Evolutionary conservation across 306 rosid genomes (phyloP).

Genomic region (Albizia julibrissin): DNA sequence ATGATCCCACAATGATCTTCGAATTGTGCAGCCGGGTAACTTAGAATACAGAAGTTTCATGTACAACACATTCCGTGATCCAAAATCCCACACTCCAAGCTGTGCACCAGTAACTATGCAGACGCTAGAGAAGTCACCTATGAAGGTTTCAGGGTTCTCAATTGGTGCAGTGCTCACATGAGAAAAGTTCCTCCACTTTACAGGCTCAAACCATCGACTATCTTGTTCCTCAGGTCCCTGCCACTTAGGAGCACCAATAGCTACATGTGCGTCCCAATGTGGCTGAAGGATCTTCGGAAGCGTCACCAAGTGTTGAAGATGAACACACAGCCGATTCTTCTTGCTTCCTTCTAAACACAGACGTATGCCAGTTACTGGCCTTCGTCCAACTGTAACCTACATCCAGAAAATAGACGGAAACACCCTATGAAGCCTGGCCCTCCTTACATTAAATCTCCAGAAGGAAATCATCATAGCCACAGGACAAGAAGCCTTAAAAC

Average conservation of each 20-base stretch:
- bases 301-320: conserved; percentile 74
- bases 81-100: conserved; percentile 92
- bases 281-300: conserved; percentile 81
- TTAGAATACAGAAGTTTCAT: conserved; percentile 78
- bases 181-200: conserved; percentile 85
- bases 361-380: conserved; percentile 79
- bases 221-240: conserved; percentile 89
- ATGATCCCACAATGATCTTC: conserved; percentile 84
- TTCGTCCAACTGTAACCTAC: conserved; percentile 87
- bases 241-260: conserved; percentile 93
- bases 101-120: conserved; percentile 79
- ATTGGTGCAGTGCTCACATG: conserved; percentile 88
- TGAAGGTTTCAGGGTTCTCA: conserved; percentile 69
- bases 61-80: conserved; percentile 71
- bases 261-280: conserved; percentile 73
- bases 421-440: not conserved
- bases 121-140: conserved; percentile 64
- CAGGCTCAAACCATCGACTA: conserved; percentile 87
- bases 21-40: conserved; percentile 73
- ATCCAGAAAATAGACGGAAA: conserved; percentile 7
- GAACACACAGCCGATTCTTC: conserved; percentile 72
- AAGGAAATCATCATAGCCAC: not conserved
- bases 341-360: conserved; percentile 78
- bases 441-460: not conserved
- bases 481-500: conserved; percentile 12